Evolutionary conservation across 441 rosid species (phyloP), one percentile per base, ranked within the genome.

Genomic region (Brassica balearica): DNA sequence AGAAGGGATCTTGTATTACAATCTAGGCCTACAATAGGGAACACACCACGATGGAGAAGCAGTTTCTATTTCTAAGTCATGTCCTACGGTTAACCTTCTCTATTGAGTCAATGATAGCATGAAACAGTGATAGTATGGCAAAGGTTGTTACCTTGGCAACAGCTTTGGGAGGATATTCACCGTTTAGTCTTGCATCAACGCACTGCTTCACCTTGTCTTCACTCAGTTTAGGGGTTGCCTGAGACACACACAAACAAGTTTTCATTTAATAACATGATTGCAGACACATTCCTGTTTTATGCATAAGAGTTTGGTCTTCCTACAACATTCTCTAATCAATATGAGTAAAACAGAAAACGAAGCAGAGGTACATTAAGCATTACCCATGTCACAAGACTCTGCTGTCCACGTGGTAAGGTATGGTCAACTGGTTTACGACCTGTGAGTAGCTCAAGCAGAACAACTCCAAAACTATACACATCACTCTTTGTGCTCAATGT

Each of bases 381-480:
- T 85, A 88, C 94, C 92, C 94, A 87, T 81, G 89, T 88, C 65
- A 90, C 91, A 8, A 90, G 85, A 79, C 92, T 87, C 83, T 86
- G 94, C 79, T 86, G 92, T 32, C 87, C 87, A 56, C 88, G 86
- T 0, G 90, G 94, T 58, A 90, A 79, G 59, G 92, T 85, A 73
- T 82, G 89, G 79, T 90, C 92, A 29, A 90, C 87, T 32, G 87
- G 94, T 77, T 87, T 87, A 75, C 90, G 84, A 19, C 89, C 92
- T 19, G 94, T 90, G 84, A 87, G 77, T 65, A 88, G 90, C 79
- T 90, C 92, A 19, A 90, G 86, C 68, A 90, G 82, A 70, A 90
- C 85, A 67, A 90, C 89, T 1, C 89, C 89, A 29, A 90, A 90
- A 76, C 94, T 87, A 41, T 88, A 90, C 14, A 88, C 90, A 73